phyloP scores from a whole-genome alignment of 768 basidiomycete genomes.

The Coprinopsis cinerea region DNA sequence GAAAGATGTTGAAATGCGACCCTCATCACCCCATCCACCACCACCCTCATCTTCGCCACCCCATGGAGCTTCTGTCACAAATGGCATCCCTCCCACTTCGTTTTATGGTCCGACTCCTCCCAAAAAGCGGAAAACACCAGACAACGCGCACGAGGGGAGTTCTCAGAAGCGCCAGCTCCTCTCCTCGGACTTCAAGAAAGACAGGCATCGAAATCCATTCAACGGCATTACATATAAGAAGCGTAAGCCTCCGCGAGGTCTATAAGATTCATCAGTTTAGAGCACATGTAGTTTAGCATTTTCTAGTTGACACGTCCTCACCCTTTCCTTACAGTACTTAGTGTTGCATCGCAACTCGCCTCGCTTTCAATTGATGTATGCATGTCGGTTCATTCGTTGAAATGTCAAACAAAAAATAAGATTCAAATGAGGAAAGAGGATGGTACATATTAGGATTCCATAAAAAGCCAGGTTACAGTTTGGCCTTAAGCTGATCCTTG shows the following conservation, averaged over 20 bases:
- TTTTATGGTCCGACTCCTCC: slow-evolving; percentile 10
- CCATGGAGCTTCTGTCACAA: background rate
- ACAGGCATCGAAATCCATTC: slow-evolving; percentile 1
- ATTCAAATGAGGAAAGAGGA: background rate
- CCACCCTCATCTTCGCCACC: slow-evolving; percentile 8
- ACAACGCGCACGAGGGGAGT: background rate
- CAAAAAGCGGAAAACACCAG: slow-evolving; percentile 4
- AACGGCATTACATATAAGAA: slow-evolving; percentile 4
- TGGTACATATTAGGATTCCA: background rate
- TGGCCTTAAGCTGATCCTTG: slow-evolving; percentile 43
- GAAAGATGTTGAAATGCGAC: slow-evolving; percentile 2
- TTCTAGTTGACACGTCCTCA: background rate
- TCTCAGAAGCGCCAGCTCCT: background rate
- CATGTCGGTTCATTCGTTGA: background rate
- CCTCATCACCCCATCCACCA: slow-evolving; percentile 2
- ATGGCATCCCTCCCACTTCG: slow-evolving; percentile 6
- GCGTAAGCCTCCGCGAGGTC: slow-evolving; percentile 2
- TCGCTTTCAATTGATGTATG: too few species aligned
- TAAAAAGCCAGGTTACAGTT: slow-evolving; percentile 31
- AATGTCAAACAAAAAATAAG: background rate
- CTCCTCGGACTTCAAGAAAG: background rate
- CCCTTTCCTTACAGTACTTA: background rate
- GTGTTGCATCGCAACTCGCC: too few species aligned
- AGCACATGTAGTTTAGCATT: slow-evolving; percentile 1
- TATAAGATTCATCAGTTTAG: slow-evolving; percentile 1